Evolutionary conservation across 495 filamentous ascomycete genomes (phyloP).

Genomic region (Hypoxylon trugodes): DNA sequence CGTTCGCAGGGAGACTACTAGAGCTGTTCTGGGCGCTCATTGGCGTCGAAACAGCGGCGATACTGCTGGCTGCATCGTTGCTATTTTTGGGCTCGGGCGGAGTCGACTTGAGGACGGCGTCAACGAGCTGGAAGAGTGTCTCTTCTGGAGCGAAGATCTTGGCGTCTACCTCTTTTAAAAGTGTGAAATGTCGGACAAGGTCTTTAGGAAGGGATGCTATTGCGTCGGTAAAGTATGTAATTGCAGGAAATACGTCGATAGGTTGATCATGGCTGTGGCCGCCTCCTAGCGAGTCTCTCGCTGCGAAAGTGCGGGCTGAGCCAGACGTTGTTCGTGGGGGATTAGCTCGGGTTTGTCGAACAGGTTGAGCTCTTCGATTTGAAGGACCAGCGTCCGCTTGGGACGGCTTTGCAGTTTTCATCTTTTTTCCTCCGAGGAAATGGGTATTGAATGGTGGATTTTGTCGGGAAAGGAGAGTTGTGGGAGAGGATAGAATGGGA

Average conservation of each 20-base stretch:
- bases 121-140: conserved; percentile 73
- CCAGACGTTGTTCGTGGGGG: conserved; percentile 57
- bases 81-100: conserved; percentile 52
- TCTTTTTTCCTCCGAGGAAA: conserved; percentile 37
- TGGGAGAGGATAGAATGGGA: neutral
- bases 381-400: conserved; percentile 51
- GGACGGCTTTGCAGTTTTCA: conserved; percentile 62
- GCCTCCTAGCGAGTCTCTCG: conserved; percentile 52
- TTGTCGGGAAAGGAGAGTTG: conserved; percentile 15
- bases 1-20: conserved; percentile 46
- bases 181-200: conserved; percentile 90
- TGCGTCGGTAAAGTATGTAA: conserved; percentile 92
- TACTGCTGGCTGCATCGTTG: conserved; percentile 55
- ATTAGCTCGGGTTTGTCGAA: conserved; percentile 67
- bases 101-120: conserved; percentile 68
- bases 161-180: conserved; percentile 96
- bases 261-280: conserved; percentile 56
- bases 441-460: conserved; percentile 8
- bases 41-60: conserved; percentile 50
- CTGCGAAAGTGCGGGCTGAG: conserved; percentile 49
- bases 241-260: conserved; percentile 84
- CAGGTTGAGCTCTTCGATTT: conserved; percentile 64
- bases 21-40: conserved; percentile 56
- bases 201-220: conserved; percentile 93
- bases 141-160: conserved; percentile 84